Evolutionary conservation across 257 asterid species (phyloP).

Genomic region (Verbena officinalis): DNA sequence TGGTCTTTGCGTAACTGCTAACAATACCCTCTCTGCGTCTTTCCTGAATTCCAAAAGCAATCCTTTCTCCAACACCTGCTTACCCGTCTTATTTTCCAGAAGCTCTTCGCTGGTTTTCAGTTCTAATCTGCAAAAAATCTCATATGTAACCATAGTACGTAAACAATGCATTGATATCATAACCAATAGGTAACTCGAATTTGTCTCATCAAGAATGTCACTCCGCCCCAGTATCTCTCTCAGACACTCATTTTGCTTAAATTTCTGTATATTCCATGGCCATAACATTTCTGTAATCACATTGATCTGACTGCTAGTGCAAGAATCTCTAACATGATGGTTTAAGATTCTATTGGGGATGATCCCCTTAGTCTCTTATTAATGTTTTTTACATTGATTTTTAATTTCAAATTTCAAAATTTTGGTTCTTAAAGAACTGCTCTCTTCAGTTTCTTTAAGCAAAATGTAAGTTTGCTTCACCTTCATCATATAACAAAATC

Average conservation of each 20-base stretch:
- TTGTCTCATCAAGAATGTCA: constrained; percentile 15
- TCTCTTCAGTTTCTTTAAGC: neutral
- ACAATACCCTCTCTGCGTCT: constrained; percentile 76
- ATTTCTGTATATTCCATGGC: neutral
- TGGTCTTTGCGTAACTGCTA: constrained; percentile 88
- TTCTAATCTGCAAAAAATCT: constrained; percentile 53
- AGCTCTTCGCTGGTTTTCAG: constrained; percentile 61
- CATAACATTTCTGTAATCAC: neutral
- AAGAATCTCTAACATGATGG: neutral
- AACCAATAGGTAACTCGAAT: neutral
- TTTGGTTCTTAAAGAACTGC: constrained; percentile 9
- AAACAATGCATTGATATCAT: neutral
- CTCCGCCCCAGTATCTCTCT: constrained; percentile 12
- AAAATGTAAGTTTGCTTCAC: neutral
- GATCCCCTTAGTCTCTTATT: neutral
- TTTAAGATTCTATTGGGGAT: constrained; percentile 15
- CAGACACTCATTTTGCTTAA: constrained; percentile 6
- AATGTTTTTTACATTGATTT: constrained; percentile 19
- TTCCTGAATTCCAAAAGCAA: constrained; percentile 88
- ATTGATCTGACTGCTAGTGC: neutral
- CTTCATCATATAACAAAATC: neutral
- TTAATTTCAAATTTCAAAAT: neutral
- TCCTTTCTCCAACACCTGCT: constrained; percentile 66
- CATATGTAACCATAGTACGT: constrained; percentile 21
- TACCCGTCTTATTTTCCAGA: constrained; percentile 56